Evolutionary conservation across 2,329 filamentous ascomycete genomes (phyloP), one percentile per base, ranked within the genome.

Genomic region (Mariannaea sp.): DNA sequence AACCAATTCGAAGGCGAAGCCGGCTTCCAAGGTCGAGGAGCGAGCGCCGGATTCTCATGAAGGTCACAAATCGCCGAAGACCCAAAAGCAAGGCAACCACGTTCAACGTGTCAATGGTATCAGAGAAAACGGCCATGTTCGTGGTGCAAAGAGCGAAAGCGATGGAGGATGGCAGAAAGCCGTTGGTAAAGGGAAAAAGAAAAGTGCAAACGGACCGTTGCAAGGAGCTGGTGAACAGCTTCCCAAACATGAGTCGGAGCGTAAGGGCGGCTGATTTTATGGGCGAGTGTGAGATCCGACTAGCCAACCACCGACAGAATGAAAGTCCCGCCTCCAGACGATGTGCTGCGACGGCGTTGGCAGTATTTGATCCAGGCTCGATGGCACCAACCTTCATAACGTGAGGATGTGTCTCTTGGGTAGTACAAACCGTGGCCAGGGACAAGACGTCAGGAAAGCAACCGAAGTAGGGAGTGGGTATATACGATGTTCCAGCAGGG

Each of bases 151-250:
- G 68, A 84, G 80, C 58, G 82, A 85, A 62, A 78, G 74, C 22
- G 77, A 79, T 10, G 67, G 73, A 26, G 76, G 71, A 2, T 87
- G 84, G 84, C 84, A 86, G 57, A 85, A 85, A 65, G 77, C 81
- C 13, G 72, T 29, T 13, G 39, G 73, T 16, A 84, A 83, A 59
- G 66, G 68, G 13, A 65, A 70, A 50, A 85, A 83, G 65, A 75
- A 75, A 64, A 68, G 71, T 41, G 67, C 67, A 7, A 79, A 76
- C 51, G 71, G 70, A 3, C 66, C 67, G 17, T 65, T 71, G 6
- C 64, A 66, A 24, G 60, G 55, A 33, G 76, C 77, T 22, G 74
- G 76, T 54, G 84, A 87, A 67, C 76, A 78, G 66, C 73, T 73
- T 16, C 84, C 84, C 3, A 82, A 78, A 68, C 78, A 84, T 47